Evolutionary conservation across 75 land plant genomes (phyloP), one percentile per base, ranked within the genome.

Genomic region (Chamaecyparis obtusa): DNA sequence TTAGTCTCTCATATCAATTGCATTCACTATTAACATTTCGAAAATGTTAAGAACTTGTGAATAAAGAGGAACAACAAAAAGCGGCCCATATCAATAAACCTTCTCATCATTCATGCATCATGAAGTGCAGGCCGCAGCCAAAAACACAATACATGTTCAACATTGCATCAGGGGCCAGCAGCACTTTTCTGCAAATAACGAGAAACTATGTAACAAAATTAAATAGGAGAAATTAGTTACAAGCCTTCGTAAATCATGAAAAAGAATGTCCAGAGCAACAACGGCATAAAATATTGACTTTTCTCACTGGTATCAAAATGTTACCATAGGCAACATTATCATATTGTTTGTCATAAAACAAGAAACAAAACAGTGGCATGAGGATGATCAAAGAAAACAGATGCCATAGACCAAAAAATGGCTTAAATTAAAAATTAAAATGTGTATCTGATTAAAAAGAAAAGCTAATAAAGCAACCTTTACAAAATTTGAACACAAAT

Each of bases 71-170:
- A 39, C 7, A 79, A 10, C 46, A 79, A 43, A 79, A 43, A 79
- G 24, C 24, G 82, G 41, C n/a, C n/a, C 43, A 80, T 44, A 80
- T 80, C 49, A 80, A 44, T 41, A 46, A 80, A 24, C 27, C 83
- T 77, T 8, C 79, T 0, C 55, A 14, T 51, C 16, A 14, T 51
- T 43, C 37, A 77, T 36, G 80, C 37, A 33, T 14, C 37, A 77
- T 77, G 43, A 37, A 37, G 37, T 16, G 37, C 80, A 77, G 19
- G 43, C 21, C 43, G 39, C 21, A 21, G 39, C 5, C 10, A 27
- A 37, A 80, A 21, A 80, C n/a, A 80, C 21, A 41, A 80, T 80
- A 80, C 46, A 44, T 44, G 48, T 44, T 80, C 83, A 80, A 44
- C 30, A 80, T 27, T 80, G 83, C 9, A 44, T 80, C 32, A 44